A percentile compares a stretch with the other conserved stretches of the same genome.
Evolutionary conservation across 2,329 filamentous ascomycete species (phyloP).

Genomic region (Aspergillus felis): DNA sequence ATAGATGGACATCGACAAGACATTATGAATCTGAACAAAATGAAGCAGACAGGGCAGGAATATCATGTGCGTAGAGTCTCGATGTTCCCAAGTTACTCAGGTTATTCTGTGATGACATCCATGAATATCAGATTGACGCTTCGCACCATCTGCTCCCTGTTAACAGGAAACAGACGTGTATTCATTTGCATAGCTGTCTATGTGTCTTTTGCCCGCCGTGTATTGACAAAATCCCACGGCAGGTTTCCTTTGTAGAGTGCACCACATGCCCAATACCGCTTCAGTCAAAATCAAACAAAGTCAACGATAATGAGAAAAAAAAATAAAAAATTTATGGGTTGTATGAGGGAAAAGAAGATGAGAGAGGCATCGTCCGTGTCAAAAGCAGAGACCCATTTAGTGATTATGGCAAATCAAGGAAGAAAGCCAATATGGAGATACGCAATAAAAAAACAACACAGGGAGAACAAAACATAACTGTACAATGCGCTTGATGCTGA

Average conservation of each 20-base stretch:
- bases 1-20: background rate
- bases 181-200: background rate
- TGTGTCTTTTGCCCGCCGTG: background rate
- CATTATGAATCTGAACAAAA: background rate
- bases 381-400: slow-evolving; percentile 1
- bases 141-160: background rate
- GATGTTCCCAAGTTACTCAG: background rate
- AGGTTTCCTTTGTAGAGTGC: background rate
- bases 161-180: background rate
- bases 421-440: slow-evolving; percentile 1
- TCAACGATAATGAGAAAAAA: background rate
- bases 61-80: no score
- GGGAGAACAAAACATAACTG: slow-evolving; percentile 24
- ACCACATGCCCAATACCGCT: slow-evolving; percentile 1
- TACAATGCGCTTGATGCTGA: slow-evolving; percentile 23
- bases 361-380: slow-evolving; percentile 15
- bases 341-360: slow-evolving; percentile 8
- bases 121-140: background rate
- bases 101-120: background rate
- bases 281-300: background rate
- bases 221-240: background rate
- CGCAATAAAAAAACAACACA: slow-evolving; percentile 8
- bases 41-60: background rate
- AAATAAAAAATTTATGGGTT: no score
- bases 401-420: background rate